Percentiles rank a stretch among this genome's conserved stretches.
phyloP scores from a whole-genome alignment of 179 eudicot genomes.

The Silene coronaria region DNA sequence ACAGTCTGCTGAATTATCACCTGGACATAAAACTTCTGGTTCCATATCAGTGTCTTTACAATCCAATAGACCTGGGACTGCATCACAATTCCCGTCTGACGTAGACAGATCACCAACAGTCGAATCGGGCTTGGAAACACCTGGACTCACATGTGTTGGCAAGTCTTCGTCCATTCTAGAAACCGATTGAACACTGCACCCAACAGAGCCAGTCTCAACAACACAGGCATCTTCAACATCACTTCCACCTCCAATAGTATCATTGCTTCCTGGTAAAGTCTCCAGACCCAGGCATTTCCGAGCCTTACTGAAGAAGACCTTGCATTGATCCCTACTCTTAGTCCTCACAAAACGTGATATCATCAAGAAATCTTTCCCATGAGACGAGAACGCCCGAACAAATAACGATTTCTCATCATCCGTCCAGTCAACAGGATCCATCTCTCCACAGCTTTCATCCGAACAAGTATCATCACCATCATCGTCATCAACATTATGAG shows the following conservation, averaged over 20 bases:
- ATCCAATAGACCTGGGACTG: slow-evolving; percentile 25
- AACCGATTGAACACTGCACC: slow-evolving; percentile 45
- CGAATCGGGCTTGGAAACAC: slow-evolving; percentile 32
- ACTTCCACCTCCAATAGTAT: slow-evolving; percentile 55
- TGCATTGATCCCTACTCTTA: slow-evolving; percentile 76
- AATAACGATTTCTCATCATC: slow-evolving; percentile 82
- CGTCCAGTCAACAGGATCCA: slow-evolving; percentile 76
- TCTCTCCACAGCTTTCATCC: slow-evolving; percentile 86
- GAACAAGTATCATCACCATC: slow-evolving; percentile 61
- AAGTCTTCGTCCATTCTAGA: slow-evolving; percentile 48
- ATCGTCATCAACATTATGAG: slow-evolving; percentile 59
- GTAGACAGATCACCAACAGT: slow-evolving; percentile 27
- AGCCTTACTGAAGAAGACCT: slow-evolving; percentile 75
- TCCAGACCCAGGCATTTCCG: slow-evolving; percentile 79
- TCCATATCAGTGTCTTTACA: slow-evolving; percentile 26
- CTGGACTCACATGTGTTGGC: slow-evolving; percentile 29
- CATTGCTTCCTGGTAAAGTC: slow-evolving; percentile 37
- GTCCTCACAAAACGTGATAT: slow-evolving; percentile 68
- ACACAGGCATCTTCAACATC: slow-evolving; percentile 66
- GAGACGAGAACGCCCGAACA: slow-evolving; percentile 60
- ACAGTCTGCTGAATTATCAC: slow-evolving; percentile 21
- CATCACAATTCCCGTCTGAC: slow-evolving; percentile 25
- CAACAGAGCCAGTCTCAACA: slow-evolving; percentile 48
- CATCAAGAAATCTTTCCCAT: slow-evolving; percentile 73
- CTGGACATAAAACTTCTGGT: slow-evolving; percentile 21